These are phyloP conservation scores for Pythium diclinum DNA, from an alignment of 352 stramenopile genomes.

Conservation along the genomic window DNA sequence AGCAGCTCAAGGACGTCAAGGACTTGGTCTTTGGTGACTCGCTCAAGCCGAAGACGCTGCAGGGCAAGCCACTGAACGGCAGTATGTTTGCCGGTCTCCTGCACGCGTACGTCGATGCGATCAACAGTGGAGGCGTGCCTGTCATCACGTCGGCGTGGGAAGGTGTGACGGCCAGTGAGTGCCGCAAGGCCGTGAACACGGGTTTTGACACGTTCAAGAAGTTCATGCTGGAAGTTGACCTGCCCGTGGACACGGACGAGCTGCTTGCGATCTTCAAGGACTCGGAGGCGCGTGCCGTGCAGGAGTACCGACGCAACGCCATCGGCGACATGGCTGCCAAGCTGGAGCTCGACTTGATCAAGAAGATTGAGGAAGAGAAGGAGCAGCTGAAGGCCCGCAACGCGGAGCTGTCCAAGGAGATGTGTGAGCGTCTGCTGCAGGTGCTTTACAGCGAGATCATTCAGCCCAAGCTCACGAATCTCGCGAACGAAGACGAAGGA, in stretches of 20 bases:
- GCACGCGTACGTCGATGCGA: constrained; percentile 80
- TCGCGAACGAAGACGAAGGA: constrained; percentile 40
- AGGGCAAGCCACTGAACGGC: constrained; percentile 74
- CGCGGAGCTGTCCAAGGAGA: constrained; percentile 59
- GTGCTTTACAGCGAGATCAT: constrained; percentile 82
- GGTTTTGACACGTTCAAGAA: constrained; percentile 69
- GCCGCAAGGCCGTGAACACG: constrained; percentile 63
- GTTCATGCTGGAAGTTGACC: constrained; percentile 46
- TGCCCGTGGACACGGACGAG: constrained; percentile 72
- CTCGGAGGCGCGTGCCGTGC: constrained; percentile 46
- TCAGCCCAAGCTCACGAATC: constrained; percentile 64
- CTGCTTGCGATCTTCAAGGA: constrained; percentile 54
- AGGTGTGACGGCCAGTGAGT: constrained; percentile 77
- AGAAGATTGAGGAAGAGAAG: constrained; percentile 75
- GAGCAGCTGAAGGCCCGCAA: constrained; percentile 42
- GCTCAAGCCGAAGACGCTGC: constrained; percentile 79
- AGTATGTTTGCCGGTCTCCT: constrained; percentile 83
- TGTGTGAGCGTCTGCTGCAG: constrained; percentile 76
- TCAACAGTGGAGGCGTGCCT: constrained; percentile 86
- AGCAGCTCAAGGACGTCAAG: constrained; percentile 63
- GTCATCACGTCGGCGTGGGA: constrained; percentile 88
- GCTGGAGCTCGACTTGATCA: constrained; percentile 57
- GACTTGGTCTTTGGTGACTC: constrained; percentile 67
- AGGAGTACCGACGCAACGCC: constrained; percentile 55
- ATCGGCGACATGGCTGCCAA: constrained; percentile 70